These are phyloP conservation scores for Didymosphaeria variabile DNA, from an alignment of 2,329 filamentous ascomycete genomes.

Conservation along the genomic window DNA sequence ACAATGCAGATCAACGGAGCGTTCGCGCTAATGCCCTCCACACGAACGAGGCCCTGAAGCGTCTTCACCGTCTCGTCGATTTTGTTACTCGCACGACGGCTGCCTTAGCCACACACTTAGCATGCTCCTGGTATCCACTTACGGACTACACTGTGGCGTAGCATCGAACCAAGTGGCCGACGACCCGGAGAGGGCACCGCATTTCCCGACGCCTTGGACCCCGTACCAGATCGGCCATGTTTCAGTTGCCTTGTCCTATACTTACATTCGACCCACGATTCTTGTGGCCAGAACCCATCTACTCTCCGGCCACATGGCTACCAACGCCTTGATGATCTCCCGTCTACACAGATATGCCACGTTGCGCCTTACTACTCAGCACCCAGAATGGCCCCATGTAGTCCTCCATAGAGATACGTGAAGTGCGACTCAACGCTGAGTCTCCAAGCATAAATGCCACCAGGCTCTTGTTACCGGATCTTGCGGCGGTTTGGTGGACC, in stretches of 20 bases:
- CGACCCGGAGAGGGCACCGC: constrained; percentile 2
- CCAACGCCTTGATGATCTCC: constrained; percentile 2
- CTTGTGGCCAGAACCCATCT: constrained; percentile 6
- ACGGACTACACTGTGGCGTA: constrained; percentile 4
- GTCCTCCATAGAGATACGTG: neutral
- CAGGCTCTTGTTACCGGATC: neutral
- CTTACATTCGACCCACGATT: neutral
- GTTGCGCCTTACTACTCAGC: neutral
- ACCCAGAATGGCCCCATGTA: neutral
- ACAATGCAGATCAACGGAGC: constrained; percentile 27
- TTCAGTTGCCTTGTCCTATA: constrained; percentile 8
- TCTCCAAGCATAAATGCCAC: neutral
- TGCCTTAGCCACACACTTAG: constrained; percentile 1
- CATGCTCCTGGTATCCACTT: neutral
- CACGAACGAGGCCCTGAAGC: neutral
- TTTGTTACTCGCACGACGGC: neutral
- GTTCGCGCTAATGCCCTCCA: constrained; percentile 13
- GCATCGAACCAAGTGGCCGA: constrained; percentile 2
- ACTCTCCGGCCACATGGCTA: neutral
- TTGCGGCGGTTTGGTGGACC: neutral
- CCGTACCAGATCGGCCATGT: constrained; percentile 11
- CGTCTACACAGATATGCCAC: neutral
- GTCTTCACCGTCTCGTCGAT: constrained; percentile 2
- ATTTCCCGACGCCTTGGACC: constrained; percentile 6
- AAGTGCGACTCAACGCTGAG: neutral